Percentiles rank a stretch among this genome's conserved stretches.
Conservation (phyloP, 768 basidiomycete species). For the Mycena venus region DNA sequence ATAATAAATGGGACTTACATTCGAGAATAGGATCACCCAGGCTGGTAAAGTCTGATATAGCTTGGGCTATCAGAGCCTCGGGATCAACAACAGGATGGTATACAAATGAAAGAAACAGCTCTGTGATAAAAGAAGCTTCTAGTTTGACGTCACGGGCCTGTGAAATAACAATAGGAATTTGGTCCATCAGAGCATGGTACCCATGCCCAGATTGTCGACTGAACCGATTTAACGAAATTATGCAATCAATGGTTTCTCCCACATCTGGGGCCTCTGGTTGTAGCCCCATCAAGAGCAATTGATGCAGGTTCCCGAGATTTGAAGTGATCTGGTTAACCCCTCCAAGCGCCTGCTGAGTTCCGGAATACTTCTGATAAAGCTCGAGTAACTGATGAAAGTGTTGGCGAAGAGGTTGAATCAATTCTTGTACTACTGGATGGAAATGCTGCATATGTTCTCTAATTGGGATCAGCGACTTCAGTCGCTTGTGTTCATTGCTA, state of each 20-base stretch:
- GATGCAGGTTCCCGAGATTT: background rate
- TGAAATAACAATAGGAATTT: background rate
- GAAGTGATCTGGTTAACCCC: background rate
- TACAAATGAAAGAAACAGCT: background rate
- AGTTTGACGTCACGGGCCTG: background rate
- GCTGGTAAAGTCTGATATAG: background rate
- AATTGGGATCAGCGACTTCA: background rate
- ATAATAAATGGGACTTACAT: no score
- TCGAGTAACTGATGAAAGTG: background rate
- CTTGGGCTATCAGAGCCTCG: background rate
- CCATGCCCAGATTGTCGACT: background rate
- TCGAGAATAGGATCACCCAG: background rate
- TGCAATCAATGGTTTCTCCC: background rate
- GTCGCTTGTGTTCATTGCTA: background rate
- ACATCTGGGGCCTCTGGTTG: background rate
- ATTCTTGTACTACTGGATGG: background rate
- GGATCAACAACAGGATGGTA: background rate
- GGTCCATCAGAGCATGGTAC: background rate
- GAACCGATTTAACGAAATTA: background rate
- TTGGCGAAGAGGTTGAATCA: background rate
- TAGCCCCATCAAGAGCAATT: background rate
- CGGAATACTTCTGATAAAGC: background rate
- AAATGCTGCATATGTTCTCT: background rate
- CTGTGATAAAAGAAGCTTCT: background rate
- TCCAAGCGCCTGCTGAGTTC: background rate